Conservation (phyloP, 257 asterid species). For the Penstemon davidsonii region DNA sequence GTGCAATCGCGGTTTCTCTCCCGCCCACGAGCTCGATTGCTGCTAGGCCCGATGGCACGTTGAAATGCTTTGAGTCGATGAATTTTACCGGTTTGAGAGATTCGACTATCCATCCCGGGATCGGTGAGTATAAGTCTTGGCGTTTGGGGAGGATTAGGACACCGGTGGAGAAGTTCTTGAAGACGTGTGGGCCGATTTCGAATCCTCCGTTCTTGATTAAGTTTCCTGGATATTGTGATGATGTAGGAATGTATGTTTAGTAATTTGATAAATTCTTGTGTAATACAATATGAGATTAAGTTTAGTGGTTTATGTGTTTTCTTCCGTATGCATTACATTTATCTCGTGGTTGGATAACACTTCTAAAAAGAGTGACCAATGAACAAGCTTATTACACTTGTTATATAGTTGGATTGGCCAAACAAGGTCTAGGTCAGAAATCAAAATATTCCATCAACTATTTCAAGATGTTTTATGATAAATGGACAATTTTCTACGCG, state of each 20-base stretch:
- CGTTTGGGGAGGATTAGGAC: conserved; percentile 60
- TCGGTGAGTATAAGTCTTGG: conserved; percentile 56
- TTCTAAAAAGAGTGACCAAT: too few relatives aligned
- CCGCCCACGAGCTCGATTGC: conserved; percentile 78
- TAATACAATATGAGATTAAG: too few relatives aligned
- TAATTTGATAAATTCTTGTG: neutral
- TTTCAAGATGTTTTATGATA: too few relatives aligned
- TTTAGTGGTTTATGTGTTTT: too few relatives aligned
- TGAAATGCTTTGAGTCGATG: conserved; percentile 68
- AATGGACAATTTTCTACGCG: too few relatives aligned
- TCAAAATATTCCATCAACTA: too few relatives aligned
- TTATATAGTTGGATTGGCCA: too few relatives aligned
- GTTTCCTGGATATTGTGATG: conserved; percentile 43
- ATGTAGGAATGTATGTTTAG: conserved; percentile 2
- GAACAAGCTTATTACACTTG: too few relatives aligned
- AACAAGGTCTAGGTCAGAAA: too few relatives aligned
- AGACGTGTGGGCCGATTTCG: conserved; percentile 67
- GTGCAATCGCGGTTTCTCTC: conserved; percentile 74
- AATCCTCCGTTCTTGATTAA: conserved; percentile 74
- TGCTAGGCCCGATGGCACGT: conserved; percentile 58
- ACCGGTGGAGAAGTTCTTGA: conserved; percentile 83
- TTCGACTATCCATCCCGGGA: conserved; percentile 82
- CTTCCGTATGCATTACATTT: too few relatives aligned
- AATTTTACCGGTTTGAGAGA: conserved; percentile 59
- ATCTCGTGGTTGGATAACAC: too few relatives aligned